A percentile compares a stretch with the other conserved stretches of the same genome.
phyloP scores from a whole-genome alignment of 768 basidiomycete species.

The Tulasnella sp. region DNA sequence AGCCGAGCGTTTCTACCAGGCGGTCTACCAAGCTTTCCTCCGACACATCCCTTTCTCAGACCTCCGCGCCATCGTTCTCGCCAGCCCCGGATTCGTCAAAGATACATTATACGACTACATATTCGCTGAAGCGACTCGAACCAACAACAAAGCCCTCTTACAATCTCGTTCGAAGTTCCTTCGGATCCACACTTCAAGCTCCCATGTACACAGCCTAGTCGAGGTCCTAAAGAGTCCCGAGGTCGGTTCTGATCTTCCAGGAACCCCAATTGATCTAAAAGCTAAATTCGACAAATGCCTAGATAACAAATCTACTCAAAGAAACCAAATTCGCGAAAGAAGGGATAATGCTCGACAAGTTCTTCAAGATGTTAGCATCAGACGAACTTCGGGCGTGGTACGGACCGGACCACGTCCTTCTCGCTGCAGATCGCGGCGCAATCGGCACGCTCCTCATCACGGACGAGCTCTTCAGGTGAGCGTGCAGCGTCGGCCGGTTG shows the following conservation, averaged over 20 bases:
- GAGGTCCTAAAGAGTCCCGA: conserved; percentile 94
- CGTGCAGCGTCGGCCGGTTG: conserved; percentile 7
- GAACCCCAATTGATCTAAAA: conserved; percentile 24
- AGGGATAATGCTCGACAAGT: conserved; percentile 87
- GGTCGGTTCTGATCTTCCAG: conserved; percentile 39
- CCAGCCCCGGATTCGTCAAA: conserved; percentile 92
- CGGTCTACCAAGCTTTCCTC: conserved; percentile 76
- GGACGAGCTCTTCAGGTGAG: conserved; percentile 85
- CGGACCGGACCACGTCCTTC: conserved; percentile 85
- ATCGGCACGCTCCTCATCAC: conserved; percentile 92
- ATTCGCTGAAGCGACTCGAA: conserved; percentile 66
- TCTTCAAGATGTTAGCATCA: conserved; percentile 93
- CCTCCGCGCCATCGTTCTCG: conserved; percentile 87
- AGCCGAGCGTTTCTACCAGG: conserved; percentile 70
- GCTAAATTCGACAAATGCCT: not conserved
- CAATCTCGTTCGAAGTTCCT: conserved; percentile 76
- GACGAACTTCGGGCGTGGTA: conserved; percentile 99
- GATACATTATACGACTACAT: conserved; percentile 83
- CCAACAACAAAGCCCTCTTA: conserved; percentile 76
- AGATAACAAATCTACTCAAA: conserved; percentile 72
- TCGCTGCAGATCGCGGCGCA: conserved; percentile 89
- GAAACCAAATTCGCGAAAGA: conserved; percentile 96
- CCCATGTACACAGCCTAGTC: conserved; percentile 92
- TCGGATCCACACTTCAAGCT: conserved; percentile 83
- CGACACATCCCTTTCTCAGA: conserved; percentile 83